A percentile compares a stretch with the other conserved stretches of the same genome.
These are phyloP conservation scores for Beauveria varroae DNA, from an alignment of 2,329 filamentous ascomycete genomes.

Conservation along the genomic window DNA sequence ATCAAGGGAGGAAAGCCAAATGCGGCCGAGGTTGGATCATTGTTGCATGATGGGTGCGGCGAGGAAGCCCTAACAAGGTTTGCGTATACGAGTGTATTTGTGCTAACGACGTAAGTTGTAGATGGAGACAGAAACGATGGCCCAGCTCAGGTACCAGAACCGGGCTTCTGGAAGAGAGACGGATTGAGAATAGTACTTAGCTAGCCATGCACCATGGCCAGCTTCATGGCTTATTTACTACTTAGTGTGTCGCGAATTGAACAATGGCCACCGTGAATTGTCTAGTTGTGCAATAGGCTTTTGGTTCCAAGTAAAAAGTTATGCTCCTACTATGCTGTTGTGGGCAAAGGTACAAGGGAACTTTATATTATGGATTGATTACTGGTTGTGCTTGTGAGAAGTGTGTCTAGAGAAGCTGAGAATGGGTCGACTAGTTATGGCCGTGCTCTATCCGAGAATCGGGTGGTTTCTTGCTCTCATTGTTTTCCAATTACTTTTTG, in stretches of 20 bases:
- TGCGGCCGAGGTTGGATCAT: not conserved
- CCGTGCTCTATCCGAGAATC: not conserved
- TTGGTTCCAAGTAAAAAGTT: not conserved
- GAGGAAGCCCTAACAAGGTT: not conserved
- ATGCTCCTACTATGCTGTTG: not conserved
- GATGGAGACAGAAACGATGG: not conserved
- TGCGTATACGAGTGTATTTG: no score
- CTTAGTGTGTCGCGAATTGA: not conserved
- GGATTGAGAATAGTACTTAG: no score
- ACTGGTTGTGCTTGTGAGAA: not conserved
- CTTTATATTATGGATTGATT: conserved; percentile 4
- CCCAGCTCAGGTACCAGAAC: not conserved
- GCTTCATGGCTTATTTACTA: no score
- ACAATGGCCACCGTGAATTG: no score
- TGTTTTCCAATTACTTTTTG: not conserved
- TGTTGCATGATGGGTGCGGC: not conserved
- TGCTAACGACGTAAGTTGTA: no score
- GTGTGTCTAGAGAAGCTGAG: not conserved
- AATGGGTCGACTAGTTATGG: not conserved
- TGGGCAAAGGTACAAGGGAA: not conserved
- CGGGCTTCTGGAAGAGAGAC: not conserved
- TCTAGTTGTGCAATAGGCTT: no score
- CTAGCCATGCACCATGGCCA: no score
- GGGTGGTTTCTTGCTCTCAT: no score
- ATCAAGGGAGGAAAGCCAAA: not conserved